These are phyloP conservation scores for Leccinum griseonigrum DNA, from an alignment of 1,284 basidiomycete species.

Conservation along the genomic window DNA sequence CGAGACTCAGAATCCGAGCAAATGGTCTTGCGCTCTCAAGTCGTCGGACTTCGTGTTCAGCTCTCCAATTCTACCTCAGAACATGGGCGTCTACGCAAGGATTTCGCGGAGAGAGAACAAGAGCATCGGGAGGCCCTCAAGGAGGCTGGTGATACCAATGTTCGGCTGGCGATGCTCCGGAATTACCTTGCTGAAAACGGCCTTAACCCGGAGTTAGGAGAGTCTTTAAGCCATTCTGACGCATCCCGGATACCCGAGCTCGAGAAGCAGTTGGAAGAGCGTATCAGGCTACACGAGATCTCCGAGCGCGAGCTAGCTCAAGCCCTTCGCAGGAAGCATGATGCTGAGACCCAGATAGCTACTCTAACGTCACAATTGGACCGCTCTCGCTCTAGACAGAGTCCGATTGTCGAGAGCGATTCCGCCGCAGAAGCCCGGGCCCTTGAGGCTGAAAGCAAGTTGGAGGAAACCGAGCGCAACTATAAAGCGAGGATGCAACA, in stretches of 20 bases:
- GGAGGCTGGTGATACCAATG: constrained; percentile 69
- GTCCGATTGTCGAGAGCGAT: constrained; percentile 41
- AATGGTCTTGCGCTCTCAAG: constrained; percentile 70
- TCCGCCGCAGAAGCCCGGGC: constrained; percentile 54
- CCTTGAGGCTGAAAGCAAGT: constrained; percentile 66
- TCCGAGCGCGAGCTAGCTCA: constrained; percentile 70
- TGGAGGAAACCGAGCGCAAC: constrained; percentile 75
- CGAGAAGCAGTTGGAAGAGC: constrained; percentile 73
- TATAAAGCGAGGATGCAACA: constrained; percentile 78
- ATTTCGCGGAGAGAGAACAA: constrained; percentile 66
- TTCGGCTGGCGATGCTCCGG: constrained; percentile 81
- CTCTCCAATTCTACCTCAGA: constrained; percentile 74
- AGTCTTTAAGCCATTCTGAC: constrained; percentile 41
- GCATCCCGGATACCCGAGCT: constrained; percentile 63
- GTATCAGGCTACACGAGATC: constrained; percentile 69
- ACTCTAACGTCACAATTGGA: constrained; percentile 68
- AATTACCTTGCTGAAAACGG: constrained; percentile 90
- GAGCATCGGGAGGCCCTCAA: constrained; percentile 67
- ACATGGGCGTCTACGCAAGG: constrained; percentile 67
- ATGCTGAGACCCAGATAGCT: constrained; percentile 69
- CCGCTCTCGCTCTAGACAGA: constrained; percentile 52
- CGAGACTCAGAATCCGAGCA: constrained; percentile 72
- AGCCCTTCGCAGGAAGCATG: constrained; percentile 61
- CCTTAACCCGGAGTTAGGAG: constrained; percentile 69
- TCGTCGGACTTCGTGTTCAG: constrained; percentile 77